A percentile compares a stretch with the other conserved stretches of the same genome.
These are phyloP conservation scores for Aspergillus hiratsukae DNA, from an alignment of 2,329 filamentous ascomycete genomes.

Conservation along the genomic window DNA sequence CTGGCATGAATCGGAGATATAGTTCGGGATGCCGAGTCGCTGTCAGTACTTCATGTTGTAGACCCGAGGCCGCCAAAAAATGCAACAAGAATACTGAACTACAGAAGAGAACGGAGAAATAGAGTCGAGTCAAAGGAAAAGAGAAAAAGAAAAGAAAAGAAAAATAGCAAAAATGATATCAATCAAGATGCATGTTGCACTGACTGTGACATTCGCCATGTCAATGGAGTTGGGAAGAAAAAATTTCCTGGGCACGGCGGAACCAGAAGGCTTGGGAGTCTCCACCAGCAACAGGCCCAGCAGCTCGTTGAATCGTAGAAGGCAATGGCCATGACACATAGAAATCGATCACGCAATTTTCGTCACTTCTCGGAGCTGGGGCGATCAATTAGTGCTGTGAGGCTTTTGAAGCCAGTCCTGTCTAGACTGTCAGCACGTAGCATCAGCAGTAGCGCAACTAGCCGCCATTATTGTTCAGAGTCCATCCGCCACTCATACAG, in stretches of 20 bases:
- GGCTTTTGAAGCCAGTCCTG: background rate
- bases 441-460: background rate
- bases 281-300: background rate
- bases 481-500: too few species aligned
- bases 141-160: background rate
- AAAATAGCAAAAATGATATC: too few species aligned
- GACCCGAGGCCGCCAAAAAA: background rate
- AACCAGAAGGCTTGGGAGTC: background rate
- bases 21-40: background rate
- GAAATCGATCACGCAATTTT: slow-evolving; percentile 27
- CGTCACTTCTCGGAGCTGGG: background rate
- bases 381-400: background rate
- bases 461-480: background rate
- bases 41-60: background rate
- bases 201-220: background rate
- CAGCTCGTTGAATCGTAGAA: background rate
- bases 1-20: background rate
- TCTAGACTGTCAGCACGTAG: background rate
- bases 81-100: background rate
- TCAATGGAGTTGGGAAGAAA: background rate
- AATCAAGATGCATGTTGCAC: background rate
- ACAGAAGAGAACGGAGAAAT: background rate
- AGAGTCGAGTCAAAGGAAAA: background rate
- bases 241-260: background rate
- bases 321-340: slow-evolving; percentile 20